Evolutionary conservation across 2,329 filamentous ascomycete genomes (phyloP).

Genomic region (Ustulina deusta): DNA sequence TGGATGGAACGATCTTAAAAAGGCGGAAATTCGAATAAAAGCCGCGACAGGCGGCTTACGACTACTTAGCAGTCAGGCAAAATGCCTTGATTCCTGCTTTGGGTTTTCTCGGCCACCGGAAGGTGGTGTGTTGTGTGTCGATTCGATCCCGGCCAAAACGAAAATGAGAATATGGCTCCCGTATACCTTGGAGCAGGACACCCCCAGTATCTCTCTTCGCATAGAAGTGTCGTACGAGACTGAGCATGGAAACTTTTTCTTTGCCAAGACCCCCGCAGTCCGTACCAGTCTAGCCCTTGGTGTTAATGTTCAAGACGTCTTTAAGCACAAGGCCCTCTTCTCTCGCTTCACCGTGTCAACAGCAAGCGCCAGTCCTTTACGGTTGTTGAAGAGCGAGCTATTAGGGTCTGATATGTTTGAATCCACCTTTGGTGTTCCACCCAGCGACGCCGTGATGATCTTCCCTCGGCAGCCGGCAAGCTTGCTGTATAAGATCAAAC

Average conservation of each 20-base stretch:
- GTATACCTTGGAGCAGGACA: conserved; percentile 84
- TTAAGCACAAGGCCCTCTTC: conserved; percentile 84
- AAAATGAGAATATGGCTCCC: conserved; percentile 75
- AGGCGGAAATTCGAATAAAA: conserved; percentile 71
- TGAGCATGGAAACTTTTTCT: conserved; percentile 72
- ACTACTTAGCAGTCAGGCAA: conserved; percentile 70
- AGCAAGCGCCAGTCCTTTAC: conserved; percentile 78
- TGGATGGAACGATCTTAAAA: conserved; percentile 77
- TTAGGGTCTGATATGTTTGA: conserved; percentile 76
- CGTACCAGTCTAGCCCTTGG: conserved; percentile 84
- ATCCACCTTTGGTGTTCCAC: conserved; percentile 68
- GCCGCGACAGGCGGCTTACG: conserved; percentile 75
- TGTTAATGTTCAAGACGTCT: conserved; percentile 96
- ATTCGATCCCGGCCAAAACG: conserved; percentile 58
- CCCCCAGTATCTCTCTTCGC: conserved; percentile 76
- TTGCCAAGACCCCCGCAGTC: conserved; percentile 71
- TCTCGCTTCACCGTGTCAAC: conserved; percentile 93
- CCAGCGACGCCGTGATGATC: conserved; percentile 69
- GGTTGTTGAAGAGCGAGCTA: conserved; percentile 78
- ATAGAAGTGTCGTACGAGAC: conserved; percentile 83
- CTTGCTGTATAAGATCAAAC: conserved; percentile 81
- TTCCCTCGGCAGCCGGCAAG: conserved; percentile 86
- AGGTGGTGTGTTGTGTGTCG: conserved; percentile 65
- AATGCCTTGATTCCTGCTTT: conserved; percentile 58
- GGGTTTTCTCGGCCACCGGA: conserved; percentile 64